Conservation (phyloP, 371 early-diverging fungal species). For the Syncephalastrum racemosum region DNA sequence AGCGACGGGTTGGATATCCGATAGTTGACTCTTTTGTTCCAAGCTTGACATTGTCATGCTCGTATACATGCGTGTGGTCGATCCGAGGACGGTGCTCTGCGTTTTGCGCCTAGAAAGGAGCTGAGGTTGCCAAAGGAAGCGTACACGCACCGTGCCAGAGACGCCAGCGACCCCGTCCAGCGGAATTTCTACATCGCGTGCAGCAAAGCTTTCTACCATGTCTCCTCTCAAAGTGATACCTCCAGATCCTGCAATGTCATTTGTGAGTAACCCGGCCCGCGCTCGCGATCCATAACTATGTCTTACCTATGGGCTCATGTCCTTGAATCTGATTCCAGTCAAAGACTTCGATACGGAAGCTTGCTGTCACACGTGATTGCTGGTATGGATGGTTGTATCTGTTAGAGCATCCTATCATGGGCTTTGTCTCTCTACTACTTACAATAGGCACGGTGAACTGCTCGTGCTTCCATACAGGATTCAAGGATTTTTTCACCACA, state of each 20-base stretch:
- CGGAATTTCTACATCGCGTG: slow-evolving; percentile 37
- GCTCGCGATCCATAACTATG: not conserved
- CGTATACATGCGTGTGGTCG: slow-evolving; percentile 17
- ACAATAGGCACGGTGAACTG: slow-evolving; percentile 68
- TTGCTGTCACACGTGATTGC: slow-evolving; percentile 57
- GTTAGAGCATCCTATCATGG: not conserved
- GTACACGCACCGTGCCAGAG: slow-evolving; percentile 36
- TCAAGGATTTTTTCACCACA: slow-evolving; percentile 74
- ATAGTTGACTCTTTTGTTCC: too few relatives aligned
- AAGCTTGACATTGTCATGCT: slow-evolving; percentile 7
- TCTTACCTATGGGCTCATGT: slow-evolving; percentile 50
- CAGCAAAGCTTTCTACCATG: slow-evolving; percentile 38
- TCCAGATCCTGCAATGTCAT: slow-evolving; percentile 30
- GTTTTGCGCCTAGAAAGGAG: slow-evolving; percentile 40
- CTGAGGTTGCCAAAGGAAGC: slow-evolving; percentile 49
- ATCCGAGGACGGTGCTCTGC: slow-evolving; percentile 38
- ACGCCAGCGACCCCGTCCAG: slow-evolving; percentile 47
- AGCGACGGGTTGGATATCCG: not conserved
- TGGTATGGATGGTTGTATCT: slow-evolving; percentile 11
- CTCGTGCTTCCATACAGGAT: slow-evolving; percentile 80
- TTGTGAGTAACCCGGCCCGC: too few relatives aligned
- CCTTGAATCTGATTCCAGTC: slow-evolving; percentile 80
- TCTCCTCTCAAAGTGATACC: slow-evolving; percentile 45
- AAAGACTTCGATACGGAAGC: slow-evolving; percentile 74
- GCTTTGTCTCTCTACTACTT: slow-evolving; percentile 23